Percentiles rank a stretch among this genome's conserved stretches.
These are phyloP conservation scores for Monosporascus sp. DNA, from an alignment of 2,329 filamentous ascomycete genomes.

Conservation along the genomic window DNA sequence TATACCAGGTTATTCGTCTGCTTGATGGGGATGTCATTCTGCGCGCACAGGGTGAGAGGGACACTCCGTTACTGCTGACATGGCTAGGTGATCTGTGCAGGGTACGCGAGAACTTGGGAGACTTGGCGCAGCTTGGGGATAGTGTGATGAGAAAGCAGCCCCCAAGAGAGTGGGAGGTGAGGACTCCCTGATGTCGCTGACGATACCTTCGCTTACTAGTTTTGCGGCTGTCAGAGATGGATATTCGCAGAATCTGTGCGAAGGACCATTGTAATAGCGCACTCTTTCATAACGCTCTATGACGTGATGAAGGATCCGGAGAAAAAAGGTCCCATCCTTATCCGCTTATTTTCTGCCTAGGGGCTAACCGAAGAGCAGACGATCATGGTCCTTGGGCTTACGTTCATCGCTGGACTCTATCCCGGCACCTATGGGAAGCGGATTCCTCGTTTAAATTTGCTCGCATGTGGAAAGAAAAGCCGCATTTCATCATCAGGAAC, in stretches of 20 bases:
- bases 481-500: slow-evolving; percentile 24
- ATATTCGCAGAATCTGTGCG: slow-evolving; percentile 30
- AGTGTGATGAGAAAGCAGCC: slow-evolving; percentile 3
- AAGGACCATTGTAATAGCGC: slow-evolving; percentile 27
- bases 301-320: slow-evolving; percentile 20
- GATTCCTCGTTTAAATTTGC: slow-evolving; percentile 22
- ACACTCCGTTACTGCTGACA: too few relatives aligned
- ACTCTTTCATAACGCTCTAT: slow-evolving; percentile 23
- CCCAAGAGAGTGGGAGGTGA: slow-evolving; percentile 23
- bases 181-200: not conserved
- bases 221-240: slow-evolving; percentile 21
- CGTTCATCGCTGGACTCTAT: slow-evolving; percentile 28
- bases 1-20: too few relatives aligned
- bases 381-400: slow-evolving; percentile 17
- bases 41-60: too few relatives aligned
- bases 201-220: not conserved
- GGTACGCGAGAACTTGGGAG: slow-evolving; percentile 23
- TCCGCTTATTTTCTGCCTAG: not conserved
- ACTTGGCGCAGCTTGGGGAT: slow-evolving; percentile 7
- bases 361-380: slow-evolving; percentile 9
- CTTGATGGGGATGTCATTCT: too few relatives aligned
- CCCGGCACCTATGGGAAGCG: slow-evolving; percentile 27
- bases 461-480: slow-evolving; percentile 22
- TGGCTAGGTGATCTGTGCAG: too few relatives aligned
- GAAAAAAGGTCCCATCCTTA: slow-evolving; percentile 1